These are phyloP conservation scores for Phoma sp. DNA, from an alignment of 2,329 filamentous ascomycete species.

Conservation along the genomic window DNA sequence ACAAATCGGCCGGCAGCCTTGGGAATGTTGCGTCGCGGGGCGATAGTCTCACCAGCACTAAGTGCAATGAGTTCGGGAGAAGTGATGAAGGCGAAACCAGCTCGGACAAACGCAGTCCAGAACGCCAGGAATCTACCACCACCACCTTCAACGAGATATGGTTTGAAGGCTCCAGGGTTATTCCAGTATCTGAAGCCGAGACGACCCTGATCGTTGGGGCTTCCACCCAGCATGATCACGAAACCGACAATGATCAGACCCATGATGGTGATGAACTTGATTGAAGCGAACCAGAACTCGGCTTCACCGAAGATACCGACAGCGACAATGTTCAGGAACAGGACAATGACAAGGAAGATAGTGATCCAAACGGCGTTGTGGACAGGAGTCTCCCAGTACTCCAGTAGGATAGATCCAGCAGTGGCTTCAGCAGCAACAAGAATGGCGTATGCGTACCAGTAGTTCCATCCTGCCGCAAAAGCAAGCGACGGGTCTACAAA, in stretches of 20 bases:
- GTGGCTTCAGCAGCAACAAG: conserved; percentile 46
- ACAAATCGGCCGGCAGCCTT: conserved; percentile 62
- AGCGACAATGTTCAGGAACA: conserved; percentile 47
- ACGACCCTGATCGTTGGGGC: conserved; percentile 42
- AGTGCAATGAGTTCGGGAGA: conserved; percentile 46
- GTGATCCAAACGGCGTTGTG: conserved; percentile 47
- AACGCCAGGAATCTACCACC: conserved; percentile 70
- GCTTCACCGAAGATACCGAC: conserved; percentile 54
- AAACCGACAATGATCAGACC: conserved; percentile 46
- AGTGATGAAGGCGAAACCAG: conserved; percentile 53
- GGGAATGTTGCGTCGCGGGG: conserved; percentile 56
- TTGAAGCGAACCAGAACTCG: conserved; percentile 60
- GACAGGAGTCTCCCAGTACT: conserved; percentile 46
- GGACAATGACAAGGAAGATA: conserved; percentile 45
- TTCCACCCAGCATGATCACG: conserved; percentile 47
- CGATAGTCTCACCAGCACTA: conserved; percentile 44
- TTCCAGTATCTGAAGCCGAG: conserved; percentile 74
- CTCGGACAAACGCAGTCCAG: conserved; percentile 63
- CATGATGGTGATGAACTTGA: conserved; percentile 55
- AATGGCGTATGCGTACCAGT: conserved; percentile 47
- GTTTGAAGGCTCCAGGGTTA: conserved; percentile 64
- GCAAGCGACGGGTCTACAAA: conserved; percentile 58
- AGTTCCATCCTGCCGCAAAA: conserved; percentile 44
- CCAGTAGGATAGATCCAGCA: conserved; percentile 42
- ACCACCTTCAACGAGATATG: conserved; percentile 59